Percentiles rank a stretch among this genome's conserved stretches.
phyloP scores from a whole-genome alignment of 2,329 filamentous ascomycete genomes.

The Penicillium decumbens region DNA sequence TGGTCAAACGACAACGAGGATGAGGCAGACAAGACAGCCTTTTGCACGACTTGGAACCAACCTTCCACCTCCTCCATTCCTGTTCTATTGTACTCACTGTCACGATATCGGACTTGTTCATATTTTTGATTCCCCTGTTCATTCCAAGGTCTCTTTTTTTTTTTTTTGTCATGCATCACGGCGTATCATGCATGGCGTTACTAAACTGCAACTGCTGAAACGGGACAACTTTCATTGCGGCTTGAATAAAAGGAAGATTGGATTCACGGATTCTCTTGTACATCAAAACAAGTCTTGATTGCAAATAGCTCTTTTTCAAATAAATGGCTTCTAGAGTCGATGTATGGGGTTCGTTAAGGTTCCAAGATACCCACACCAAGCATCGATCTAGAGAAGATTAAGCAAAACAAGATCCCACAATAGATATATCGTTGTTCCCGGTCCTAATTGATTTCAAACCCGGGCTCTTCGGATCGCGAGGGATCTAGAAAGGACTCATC shows the following conservation, averaged over 20 bases:
- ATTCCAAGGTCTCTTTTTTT: background rate
- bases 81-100: background rate
- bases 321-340: background rate
- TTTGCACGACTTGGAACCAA: background rate
- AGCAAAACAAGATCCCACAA: background rate
- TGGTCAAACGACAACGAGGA: slow-evolving; percentile 34
- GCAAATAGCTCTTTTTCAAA: background rate
- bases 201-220: background rate
- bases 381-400: background rate
- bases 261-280: slow-evolving; percentile 4
- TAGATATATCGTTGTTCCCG: background rate
- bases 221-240: background rate
- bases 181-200: background rate
- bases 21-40: background rate
- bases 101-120: background rate
- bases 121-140: background rate
- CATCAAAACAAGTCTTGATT: slow-evolving; percentile 4
- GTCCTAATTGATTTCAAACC: background rate
- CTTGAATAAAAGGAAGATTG: slow-evolving; percentile 1
- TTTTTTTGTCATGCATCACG: background rate
- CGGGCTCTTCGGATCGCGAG: background rate
- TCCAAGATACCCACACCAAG: background rate
- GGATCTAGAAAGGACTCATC: background rate
- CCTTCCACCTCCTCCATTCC: background rate
- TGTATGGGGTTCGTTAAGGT: background rate